Percentiles rank a stretch among this genome's conserved stretches.
phyloP scores from a whole-genome alignment of 1,139 yeast genomes.

The Geotrichum macrosporum region DNA sequence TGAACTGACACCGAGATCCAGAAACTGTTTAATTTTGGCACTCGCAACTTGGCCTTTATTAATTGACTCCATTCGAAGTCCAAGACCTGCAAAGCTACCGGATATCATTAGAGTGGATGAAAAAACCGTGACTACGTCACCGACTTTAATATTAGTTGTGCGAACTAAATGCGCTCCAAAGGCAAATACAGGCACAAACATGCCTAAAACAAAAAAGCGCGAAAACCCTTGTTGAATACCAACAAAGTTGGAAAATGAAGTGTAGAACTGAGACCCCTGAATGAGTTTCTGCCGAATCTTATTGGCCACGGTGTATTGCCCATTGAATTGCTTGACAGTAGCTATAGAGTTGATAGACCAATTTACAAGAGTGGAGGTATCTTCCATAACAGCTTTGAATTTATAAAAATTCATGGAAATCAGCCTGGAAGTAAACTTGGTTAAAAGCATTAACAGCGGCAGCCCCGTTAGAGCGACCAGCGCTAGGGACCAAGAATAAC shows the following conservation, averaged over 20 bases:
- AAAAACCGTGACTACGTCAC: slow-evolving; percentile 74
- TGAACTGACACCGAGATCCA: slow-evolving; percentile 21
- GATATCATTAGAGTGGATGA: slow-evolving; percentile 74
- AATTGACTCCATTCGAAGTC: slow-evolving; percentile 28
- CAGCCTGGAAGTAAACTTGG: slow-evolving; percentile 49
- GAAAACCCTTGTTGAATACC: slow-evolving; percentile 57
- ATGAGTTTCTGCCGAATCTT: slow-evolving; percentile 44
- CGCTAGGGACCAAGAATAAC: slow-evolving; percentile 80
- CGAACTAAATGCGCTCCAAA: slow-evolving; percentile 69
- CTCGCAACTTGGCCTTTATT: slow-evolving; percentile 32
- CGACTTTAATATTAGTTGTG: slow-evolving; percentile 48
- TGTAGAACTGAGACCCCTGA: slow-evolving; percentile 48
- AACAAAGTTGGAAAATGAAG: slow-evolving; percentile 46
- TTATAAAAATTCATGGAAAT: slow-evolving; percentile 48
- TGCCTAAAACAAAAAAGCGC: slow-evolving; percentile 55
- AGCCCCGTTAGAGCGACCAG: slow-evolving; percentile 64
- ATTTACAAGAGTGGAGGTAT: slow-evolving; percentile 57
- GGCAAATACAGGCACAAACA: slow-evolving; percentile 92
- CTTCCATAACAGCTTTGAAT: slow-evolving; percentile 56
- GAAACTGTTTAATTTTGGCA: slow-evolving; percentile 21
- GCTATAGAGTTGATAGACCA: slow-evolving; percentile 64
- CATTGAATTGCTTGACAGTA: slow-evolving; percentile 59
- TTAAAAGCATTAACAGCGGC: slow-evolving; percentile 57
- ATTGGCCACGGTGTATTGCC: slow-evolving; percentile 49
- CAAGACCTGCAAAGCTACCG: slow-evolving; percentile 42